phyloP scores from a whole-genome alignment of 2,329 filamentous ascomycete genomes.

The Pestalotiopsis sp. region DNA sequence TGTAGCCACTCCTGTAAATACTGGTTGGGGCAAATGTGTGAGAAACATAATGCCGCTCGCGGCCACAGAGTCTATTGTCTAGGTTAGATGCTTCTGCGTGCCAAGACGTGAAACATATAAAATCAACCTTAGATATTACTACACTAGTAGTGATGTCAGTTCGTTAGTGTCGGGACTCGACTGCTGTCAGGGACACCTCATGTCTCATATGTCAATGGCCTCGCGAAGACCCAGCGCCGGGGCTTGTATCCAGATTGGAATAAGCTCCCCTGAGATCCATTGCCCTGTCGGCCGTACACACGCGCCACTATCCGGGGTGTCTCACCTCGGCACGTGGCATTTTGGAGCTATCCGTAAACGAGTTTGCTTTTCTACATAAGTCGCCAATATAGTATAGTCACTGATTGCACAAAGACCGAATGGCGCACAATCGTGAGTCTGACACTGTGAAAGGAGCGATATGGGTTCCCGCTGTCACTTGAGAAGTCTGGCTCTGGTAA shows the following conservation, averaged over 20 bases:
- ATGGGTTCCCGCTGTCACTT: background rate
- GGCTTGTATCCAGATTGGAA: background rate
- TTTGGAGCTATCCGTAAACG: background rate
- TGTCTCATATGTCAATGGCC: background rate
- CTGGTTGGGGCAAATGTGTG: background rate
- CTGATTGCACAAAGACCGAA: background rate
- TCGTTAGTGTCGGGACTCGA: background rate
- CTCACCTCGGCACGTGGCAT: background rate
- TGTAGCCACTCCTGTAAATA: background rate
- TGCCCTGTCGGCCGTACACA: background rate
- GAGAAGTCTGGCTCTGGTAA: background rate
- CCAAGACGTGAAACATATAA: background rate
- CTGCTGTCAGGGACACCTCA: background rate
- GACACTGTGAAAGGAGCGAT: background rate
- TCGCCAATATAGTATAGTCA: background rate
- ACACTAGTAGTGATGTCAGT: background rate
- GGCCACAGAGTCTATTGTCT: background rate
- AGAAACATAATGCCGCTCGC: background rate
- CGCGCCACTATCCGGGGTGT: background rate
- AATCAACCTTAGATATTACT: background rate
- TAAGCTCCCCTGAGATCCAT: background rate
- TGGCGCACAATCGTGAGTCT: background rate
- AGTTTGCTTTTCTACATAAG: background rate
- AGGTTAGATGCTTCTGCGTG: background rate
- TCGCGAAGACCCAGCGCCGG: background rate